Evolutionary conservation across 768 basidiomycete species (phyloP).

Genomic region (Rhizopogon vinicolor): DNA sequence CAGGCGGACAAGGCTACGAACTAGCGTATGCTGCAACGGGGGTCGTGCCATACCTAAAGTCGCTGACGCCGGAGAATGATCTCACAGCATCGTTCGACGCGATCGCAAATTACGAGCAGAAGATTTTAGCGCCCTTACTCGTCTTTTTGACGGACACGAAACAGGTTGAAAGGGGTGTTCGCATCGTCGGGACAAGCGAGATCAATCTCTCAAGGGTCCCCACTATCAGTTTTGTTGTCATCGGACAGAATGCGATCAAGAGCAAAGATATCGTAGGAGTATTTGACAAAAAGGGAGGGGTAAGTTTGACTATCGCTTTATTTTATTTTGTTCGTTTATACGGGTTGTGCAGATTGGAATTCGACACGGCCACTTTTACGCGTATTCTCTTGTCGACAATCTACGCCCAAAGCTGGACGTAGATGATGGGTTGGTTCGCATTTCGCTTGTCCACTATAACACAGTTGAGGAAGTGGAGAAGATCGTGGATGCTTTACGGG

Average conservation of each 20-base stretch:
- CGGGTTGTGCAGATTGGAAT: conserved; percentile 56
- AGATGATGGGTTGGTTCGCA: conserved; percentile 65
- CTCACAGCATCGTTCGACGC: conserved; percentile 50
- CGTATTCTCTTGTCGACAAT: conserved; percentile 54
- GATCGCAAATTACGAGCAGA: conserved; percentile 60
- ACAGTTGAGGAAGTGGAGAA: conserved; percentile 63
- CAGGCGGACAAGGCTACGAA: conserved; percentile 75
- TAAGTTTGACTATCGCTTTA: conserved; percentile 29
- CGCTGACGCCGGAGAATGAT: conserved; percentile 45
- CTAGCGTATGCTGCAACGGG: conserved; percentile 56
- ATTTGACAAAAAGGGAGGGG: conserved; percentile 61
- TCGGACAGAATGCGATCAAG: conserved; percentile 47
- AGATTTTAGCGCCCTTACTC: conserved; percentile 48
- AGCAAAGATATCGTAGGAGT: conserved; percentile 60
- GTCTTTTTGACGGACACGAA: conserved; percentile 45
- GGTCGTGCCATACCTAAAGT: conserved; percentile 58
- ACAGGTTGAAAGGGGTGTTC: conserved; percentile 54
- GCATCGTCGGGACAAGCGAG: conserved; percentile 59
- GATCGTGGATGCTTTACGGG: conserved; percentile 53
- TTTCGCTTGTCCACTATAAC: conserved; percentile 79
- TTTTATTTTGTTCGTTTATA: background rate
- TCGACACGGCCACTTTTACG: conserved; percentile 76
- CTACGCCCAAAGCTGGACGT: conserved; percentile 53
- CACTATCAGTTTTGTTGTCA: conserved; percentile 69
- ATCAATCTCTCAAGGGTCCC: conserved; percentile 46